A percentile compares a stretch with the other conserved stretches of the same genome.
These are phyloP conservation scores for Calvatia gigantea DNA, from an alignment of 768 basidiomycete genomes.

Conservation along the genomic window DNA sequence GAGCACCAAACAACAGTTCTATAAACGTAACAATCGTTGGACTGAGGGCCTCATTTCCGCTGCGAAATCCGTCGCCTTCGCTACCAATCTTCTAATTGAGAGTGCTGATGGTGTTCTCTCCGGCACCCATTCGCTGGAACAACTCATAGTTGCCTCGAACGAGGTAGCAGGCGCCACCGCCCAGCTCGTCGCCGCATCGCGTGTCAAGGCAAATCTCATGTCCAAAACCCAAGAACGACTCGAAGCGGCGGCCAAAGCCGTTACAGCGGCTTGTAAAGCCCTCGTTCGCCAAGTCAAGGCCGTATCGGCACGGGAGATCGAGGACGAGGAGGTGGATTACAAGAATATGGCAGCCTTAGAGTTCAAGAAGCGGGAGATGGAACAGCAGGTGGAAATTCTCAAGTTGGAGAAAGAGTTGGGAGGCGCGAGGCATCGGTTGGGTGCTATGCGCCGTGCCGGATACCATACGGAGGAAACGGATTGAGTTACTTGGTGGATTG, in stretches of 20 bases:
- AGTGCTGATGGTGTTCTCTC: slow-evolving; percentile 96
- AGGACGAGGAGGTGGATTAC: slow-evolving; percentile 83
- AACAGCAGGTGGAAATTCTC: slow-evolving; percentile 98
- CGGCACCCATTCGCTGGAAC: slow-evolving; percentile 95
- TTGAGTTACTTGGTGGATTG: slow-evolving; percentile 26
- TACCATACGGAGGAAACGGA: slow-evolving; percentile 87
- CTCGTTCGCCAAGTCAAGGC: slow-evolving; percentile 96
- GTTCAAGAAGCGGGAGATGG: slow-evolving; percentile 98
- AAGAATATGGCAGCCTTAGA: slow-evolving; percentile 91
- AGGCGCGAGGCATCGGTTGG: slow-evolving; percentile 76
- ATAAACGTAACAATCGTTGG: slow-evolving; percentile 99
- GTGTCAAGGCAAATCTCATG: slow-evolving; percentile 98
- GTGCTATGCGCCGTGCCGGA: slow-evolving; percentile 84
- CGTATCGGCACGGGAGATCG: slow-evolving; percentile 77
- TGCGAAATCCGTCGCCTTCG: slow-evolving; percentile 96
- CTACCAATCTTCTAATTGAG: slow-evolving; percentile 93
- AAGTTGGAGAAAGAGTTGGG: slow-evolving; percentile 94
- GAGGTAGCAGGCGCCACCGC: slow-evolving; percentile 97
- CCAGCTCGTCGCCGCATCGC: slow-evolving; percentile 96
- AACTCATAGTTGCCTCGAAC: slow-evolving; percentile 99
- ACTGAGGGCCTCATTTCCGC: slow-evolving; percentile 98
- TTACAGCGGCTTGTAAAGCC: slow-evolving; percentile 95
- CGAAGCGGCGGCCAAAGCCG: slow-evolving; percentile 95
- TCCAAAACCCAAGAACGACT: slow-evolving; percentile 97
- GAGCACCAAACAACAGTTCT: slow-evolving; percentile 92